Conservation (phyloP, 352 stramenopile genomes). For the Phytophthora sansomeana region DNA sequence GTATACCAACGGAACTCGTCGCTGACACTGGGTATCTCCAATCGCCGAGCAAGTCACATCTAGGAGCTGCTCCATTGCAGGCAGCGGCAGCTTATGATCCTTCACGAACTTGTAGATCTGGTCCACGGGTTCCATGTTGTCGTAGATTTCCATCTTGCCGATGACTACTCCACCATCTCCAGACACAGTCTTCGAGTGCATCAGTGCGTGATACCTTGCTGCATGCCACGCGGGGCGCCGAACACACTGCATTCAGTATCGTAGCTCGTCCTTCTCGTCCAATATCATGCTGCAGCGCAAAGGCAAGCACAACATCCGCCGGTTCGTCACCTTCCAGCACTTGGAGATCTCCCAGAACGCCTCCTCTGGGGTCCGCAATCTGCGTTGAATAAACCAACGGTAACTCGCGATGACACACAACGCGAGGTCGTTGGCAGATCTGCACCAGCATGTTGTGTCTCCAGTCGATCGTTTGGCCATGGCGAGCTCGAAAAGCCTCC, state of each 20-base stretch:
- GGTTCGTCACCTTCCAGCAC: slow-evolving; percentile 64
- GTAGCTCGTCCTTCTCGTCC: slow-evolving; percentile 27
- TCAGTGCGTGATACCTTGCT: slow-evolving; percentile 46
- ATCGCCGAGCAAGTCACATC: slow-evolving; percentile 45
- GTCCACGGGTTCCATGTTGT: slow-evolving; percentile 71
- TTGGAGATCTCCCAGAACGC: slow-evolving; percentile 48
- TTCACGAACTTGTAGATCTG: slow-evolving; percentile 76
- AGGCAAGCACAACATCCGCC: slow-evolving; percentile 55
- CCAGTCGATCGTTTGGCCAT: slow-evolving; percentile 45
- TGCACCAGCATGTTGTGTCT: slow-evolving; percentile 50
- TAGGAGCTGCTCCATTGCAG: slow-evolving; percentile 52
- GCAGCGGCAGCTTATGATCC: slow-evolving; percentile 47
- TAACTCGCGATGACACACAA: slow-evolving; percentile 52
- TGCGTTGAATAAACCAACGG: slow-evolving; percentile 52
- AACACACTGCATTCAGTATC: slow-evolving; percentile 60
- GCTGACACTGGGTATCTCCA: slow-evolving; percentile 41
- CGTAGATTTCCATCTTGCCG: slow-evolving; percentile 69
- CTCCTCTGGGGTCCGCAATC: slow-evolving; percentile 41
- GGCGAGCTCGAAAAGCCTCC: slow-evolving; percentile 52
- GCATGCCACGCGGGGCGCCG: slow-evolving; percentile 42
- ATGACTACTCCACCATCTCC: slow-evolving; percentile 36
- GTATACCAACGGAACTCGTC: slow-evolving; percentile 60
- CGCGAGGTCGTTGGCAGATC: slow-evolving; percentile 38
- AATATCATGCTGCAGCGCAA: slow-evolving; percentile 47
- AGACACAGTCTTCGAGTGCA: slow-evolving; percentile 58